Evolutionary conservation across 2,329 filamentous ascomycete species (phyloP).

Genomic region (Exophiala spinifera): DNA sequence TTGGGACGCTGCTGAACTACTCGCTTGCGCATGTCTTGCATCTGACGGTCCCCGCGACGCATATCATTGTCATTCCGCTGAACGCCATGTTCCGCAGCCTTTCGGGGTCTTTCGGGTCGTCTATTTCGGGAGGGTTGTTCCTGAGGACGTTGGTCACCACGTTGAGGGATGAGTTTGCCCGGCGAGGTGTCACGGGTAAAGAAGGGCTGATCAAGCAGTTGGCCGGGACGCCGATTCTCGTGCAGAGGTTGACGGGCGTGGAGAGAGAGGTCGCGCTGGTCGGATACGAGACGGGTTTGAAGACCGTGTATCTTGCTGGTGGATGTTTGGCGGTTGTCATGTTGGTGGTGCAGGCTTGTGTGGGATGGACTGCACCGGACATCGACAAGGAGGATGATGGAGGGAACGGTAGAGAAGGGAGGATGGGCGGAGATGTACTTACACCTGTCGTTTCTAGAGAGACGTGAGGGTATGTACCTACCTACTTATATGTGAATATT

Average conservation of each 20-base stretch:
- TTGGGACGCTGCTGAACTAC: slow-evolving; percentile 74
- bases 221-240: slow-evolving; percentile 58
- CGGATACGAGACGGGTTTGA: slow-evolving; percentile 55
- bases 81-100: slow-evolving; percentile 78
- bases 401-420: not conserved
- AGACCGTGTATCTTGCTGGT: slow-evolving; percentile 52
- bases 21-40: slow-evolving; percentile 76
- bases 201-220: slow-evolving; percentile 53
- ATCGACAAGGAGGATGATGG: slow-evolving; percentile 28
- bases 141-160: slow-evolving; percentile 56
- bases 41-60: slow-evolving; percentile 61
- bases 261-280: slow-evolving; percentile 52
- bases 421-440: not conserved
- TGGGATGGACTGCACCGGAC: slow-evolving; percentile 51
- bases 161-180: slow-evolving; percentile 57
- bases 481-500: too few relatives aligned
- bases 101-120: slow-evolving; percentile 74
- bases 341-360: slow-evolving; percentile 55
- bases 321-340: slow-evolving; percentile 50
- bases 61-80: slow-evolving; percentile 73
- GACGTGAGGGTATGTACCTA: not conserved
- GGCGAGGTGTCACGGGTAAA: slow-evolving; percentile 39
- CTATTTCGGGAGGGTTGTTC: slow-evolving; percentile 76
- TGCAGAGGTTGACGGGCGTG: slow-evolving; percentile 47
- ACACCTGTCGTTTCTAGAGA: slow-evolving; percentile 12